Evolutionary conservation across 1,284 basidiomycete species (phyloP).

Genomic region (Microbotryum violaceum): DNA sequence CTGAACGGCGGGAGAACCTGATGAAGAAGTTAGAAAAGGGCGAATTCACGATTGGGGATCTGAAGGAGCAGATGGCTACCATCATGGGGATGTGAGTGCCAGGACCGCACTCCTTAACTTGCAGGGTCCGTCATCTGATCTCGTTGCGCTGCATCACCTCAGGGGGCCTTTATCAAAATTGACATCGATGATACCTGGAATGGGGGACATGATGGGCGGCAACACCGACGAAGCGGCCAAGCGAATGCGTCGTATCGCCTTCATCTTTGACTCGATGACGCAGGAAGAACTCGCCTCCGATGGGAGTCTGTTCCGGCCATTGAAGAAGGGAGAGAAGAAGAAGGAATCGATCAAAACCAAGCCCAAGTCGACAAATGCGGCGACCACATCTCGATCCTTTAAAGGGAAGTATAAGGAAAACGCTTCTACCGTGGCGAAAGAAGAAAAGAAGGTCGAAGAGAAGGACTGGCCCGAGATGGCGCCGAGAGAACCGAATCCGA

Average conservation of each 20-base stretch:
- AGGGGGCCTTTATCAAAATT: conserved; percentile 98
- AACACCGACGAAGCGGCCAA: conserved; percentile 70
- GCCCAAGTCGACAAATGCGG: neutral
- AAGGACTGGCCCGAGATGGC: conserved; percentile 20
- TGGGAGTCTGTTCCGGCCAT: conserved; percentile 62
- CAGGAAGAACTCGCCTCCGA: conserved; percentile 91
- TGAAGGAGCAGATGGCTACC: conserved; percentile 94
- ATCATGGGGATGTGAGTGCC: conserved; percentile 86
- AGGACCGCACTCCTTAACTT: neutral
- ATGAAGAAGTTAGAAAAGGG: conserved; percentile 97
- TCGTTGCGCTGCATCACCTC: conserved; percentile 5
- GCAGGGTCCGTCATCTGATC: neutral
- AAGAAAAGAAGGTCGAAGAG: conserved; percentile 19
- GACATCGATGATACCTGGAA: conserved; percentile 96
- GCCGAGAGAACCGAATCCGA: conserved; percentile 54
- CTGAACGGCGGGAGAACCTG: conserved; percentile 96
- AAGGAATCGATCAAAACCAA: conserved; percentile 6
- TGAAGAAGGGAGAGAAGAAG: neutral
- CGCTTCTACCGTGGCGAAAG: conserved; percentile 30
- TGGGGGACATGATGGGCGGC: conserved; percentile 67
- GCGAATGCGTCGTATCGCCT: conserved; percentile 96
- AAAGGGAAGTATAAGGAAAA: conserved; percentile 22
- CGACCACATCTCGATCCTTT: neutral
- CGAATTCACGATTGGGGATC: conserved; percentile 90
- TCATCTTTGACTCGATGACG: conserved; percentile 98